These are phyloP conservation scores for Iberis pinnata DNA, from an alignment of 345 rosid species.

Conservation along the genomic window DNA sequence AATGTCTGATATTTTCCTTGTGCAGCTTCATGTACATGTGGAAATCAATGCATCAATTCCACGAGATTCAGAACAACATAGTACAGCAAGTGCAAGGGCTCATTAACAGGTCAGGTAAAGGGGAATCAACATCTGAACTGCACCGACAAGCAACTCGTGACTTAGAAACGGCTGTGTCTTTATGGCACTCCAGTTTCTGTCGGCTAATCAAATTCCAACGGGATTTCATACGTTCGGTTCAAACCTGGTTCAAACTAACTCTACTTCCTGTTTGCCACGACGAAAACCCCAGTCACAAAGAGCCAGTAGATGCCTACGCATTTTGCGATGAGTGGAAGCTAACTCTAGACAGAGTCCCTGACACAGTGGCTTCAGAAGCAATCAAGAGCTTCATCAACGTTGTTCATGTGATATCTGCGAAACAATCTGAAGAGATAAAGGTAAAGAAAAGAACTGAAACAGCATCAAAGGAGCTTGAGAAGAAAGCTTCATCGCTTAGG, in stretches of 20 bases:
- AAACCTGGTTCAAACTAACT: conserved; percentile 88
- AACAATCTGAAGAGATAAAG: conserved; percentile 81
- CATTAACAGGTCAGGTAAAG: conserved; percentile 58
- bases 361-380: conserved; percentile 95
- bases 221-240: conserved; percentile 66
- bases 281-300: conserved; percentile 34
- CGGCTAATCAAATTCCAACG: conserved; percentile 73
- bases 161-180: conserved; percentile 76
- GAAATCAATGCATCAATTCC: conserved; percentile 82
- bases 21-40: conserved; percentile 97
- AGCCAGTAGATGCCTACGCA: conserved; percentile 45
- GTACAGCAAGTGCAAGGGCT: conserved; percentile 97
- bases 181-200: conserved; percentile 90
- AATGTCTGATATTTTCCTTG: not conserved
- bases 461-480: conserved; percentile 84
- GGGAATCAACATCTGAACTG: conserved; percentile 82
- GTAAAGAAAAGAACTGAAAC: conserved; percentile 65
- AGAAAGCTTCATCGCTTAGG: conserved; percentile 79
- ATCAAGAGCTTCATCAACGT: conserved; percentile 89
- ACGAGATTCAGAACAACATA: conserved; percentile 72
- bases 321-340: conserved; percentile 96
- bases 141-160: conserved; percentile 92
- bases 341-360: conserved; percentile 86
- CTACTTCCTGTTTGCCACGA: conserved; percentile 67
- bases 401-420: conserved; percentile 64